phyloP scores from a whole-genome alignment of 2,329 filamentous ascomycete genomes.

The Stenocarpella maydis region DNA sequence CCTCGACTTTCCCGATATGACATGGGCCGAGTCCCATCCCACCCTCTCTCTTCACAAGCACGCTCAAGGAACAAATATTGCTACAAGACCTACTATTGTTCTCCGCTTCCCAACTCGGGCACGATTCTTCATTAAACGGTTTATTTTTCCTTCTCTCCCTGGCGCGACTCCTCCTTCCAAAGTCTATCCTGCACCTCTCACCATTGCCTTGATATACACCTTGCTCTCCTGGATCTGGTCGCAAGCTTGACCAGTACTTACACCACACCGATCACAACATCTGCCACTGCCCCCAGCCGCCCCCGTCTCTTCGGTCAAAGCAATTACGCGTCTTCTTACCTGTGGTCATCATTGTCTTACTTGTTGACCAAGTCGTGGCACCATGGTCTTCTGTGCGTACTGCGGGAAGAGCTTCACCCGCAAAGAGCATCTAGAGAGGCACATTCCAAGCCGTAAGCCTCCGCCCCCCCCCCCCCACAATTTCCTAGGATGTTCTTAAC shows the following conservation, averaged over 20 bases:
- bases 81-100: constrained; percentile 13
- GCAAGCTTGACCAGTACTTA: constrained; percentile 27
- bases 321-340: constrained; percentile 12
- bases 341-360: constrained; percentile 30
- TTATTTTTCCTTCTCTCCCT: constrained; percentile 20
- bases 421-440: constrained; percentile 65
- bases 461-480: not conserved
- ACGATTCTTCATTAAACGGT: constrained; percentile 4
- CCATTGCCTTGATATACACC: not conserved
- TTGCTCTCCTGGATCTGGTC: not conserved
- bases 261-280: constrained; percentile 35
- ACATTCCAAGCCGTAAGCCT: constrained; percentile 59
- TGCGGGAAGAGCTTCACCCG: constrained; percentile 63
- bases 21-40: constrained; percentile 24
- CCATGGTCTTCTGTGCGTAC: constrained; percentile 60
- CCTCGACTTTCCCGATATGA: constrained; percentile 22
- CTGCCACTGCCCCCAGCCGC: constrained; percentile 30
- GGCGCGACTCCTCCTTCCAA: not conserved
- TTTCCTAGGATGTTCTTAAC: not conserved
- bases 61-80: constrained; percentile 3
- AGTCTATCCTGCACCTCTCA: not conserved
- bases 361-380: constrained; percentile 33
- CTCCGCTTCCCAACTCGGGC: constrained; percentile 20
- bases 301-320: constrained; percentile 15
- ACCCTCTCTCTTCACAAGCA: not conserved